phyloP scores from a whole-genome alignment of 169 alveolate genomes.

The Besnoitia besnoiti region DNA sequence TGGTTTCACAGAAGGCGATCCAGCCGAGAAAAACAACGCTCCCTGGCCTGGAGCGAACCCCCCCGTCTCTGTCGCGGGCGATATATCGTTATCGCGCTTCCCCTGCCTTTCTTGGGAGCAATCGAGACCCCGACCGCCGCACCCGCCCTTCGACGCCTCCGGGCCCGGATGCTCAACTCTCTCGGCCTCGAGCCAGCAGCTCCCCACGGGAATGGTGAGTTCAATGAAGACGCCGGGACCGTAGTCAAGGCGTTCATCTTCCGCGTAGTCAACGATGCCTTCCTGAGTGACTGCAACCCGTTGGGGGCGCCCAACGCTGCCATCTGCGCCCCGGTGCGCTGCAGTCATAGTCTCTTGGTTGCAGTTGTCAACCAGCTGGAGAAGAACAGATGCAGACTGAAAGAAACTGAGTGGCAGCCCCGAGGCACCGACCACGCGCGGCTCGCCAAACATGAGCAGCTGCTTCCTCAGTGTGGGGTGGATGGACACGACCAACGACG shows the following conservation, averaged over 20 bases:
- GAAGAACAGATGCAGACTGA: neutral
- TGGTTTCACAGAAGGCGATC: no score
- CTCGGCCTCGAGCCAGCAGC: slow-evolving; percentile 40
- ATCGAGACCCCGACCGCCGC: no score
- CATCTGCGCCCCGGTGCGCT: neutral
- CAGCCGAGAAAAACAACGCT: no score
- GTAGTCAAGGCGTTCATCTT: no score
- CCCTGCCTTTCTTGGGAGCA: no score
- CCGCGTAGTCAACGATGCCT: no score
- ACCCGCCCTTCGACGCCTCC: no score
- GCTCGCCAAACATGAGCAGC: slow-evolving; percentile 12
- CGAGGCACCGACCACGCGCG: neutral
- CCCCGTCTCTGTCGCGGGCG: no score
- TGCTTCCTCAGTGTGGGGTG: slow-evolving; percentile 39
- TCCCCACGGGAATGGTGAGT: slow-evolving; percentile 10
- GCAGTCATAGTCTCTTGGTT: neutral
- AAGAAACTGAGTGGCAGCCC: neutral
- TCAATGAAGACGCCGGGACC: neutral
- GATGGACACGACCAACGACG: neutral
- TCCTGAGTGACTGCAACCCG: neutral
- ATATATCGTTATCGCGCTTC: no score
- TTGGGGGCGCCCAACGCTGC: neutral
- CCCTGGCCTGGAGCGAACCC: no score
- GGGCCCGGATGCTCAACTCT: no score
- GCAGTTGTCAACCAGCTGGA: neutral